Percentiles rank a stretch among this genome's conserved stretches.
These are phyloP conservation scores for Hypoxylon sp. DNA, from an alignment of 2,329 filamentous ascomycete genomes.

Conservation along the genomic window DNA sequence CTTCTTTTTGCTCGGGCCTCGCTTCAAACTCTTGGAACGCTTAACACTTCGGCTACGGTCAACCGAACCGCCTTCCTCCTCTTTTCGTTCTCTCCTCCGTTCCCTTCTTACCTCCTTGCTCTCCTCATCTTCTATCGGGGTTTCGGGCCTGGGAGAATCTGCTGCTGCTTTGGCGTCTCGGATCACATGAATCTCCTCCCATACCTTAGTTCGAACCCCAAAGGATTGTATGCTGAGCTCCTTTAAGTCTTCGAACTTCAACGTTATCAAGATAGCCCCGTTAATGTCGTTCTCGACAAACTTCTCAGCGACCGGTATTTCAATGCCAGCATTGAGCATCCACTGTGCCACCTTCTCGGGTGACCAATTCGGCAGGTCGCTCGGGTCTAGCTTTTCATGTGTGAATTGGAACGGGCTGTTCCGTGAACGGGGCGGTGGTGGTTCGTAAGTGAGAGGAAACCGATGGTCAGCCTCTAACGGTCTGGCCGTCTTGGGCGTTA, in stretches of 20 bases:
- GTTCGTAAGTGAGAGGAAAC: constrained; percentile 55
- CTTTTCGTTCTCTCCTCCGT: constrained; percentile 55
- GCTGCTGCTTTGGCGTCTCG: constrained; percentile 65
- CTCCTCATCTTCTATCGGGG: constrained; percentile 72
- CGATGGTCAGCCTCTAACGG: constrained; percentile 54
- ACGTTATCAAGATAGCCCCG: constrained; percentile 85
- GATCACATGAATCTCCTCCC: constrained; percentile 82
- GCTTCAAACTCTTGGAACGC: constrained; percentile 56
- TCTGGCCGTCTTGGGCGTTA: constrained; percentile 74
- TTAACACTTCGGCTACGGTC: constrained; percentile 50
- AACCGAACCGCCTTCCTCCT: constrained; percentile 40
- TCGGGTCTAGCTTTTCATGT: constrained; percentile 68
- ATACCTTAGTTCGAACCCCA: constrained; percentile 82
- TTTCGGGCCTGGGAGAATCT: constrained; percentile 65
- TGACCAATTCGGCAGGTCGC: constrained; percentile 74
- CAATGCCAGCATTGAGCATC: constrained; percentile 88
- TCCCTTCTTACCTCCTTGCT: constrained; percentile 65
- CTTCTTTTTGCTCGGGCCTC: constrained; percentile 53
- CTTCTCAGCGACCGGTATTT: constrained; percentile 80
- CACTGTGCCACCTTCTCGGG: constrained; percentile 84
- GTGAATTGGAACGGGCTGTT: constrained; percentile 67
- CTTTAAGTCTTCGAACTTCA: constrained; percentile 89
- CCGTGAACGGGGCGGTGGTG: constrained; percentile 54
- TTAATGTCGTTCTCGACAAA: constrained; percentile 95
- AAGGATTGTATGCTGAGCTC: constrained; percentile 86